Conservation (phyloP, 1,139 yeast species). For the Taiozyma sp. region DNA sequence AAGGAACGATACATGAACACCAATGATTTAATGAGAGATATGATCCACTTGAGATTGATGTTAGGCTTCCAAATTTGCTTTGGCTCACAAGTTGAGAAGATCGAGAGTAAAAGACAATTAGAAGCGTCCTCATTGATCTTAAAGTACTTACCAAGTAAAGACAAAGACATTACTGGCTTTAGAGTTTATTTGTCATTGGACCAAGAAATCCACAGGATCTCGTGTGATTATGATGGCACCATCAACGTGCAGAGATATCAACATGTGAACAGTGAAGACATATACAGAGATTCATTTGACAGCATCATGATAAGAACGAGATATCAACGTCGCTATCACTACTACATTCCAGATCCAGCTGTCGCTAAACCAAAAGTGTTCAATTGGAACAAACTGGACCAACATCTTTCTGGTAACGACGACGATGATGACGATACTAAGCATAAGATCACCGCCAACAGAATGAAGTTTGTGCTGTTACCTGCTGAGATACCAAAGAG, state of each 20-base stretch:
- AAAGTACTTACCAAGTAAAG: slow-evolving; percentile 17
- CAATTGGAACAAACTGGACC: slow-evolving; percentile 94
- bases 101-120: slow-evolving; percentile 58
- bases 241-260: slow-evolving; percentile 75
- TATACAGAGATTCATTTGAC: slow-evolving; percentile 11
- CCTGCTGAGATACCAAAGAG: slow-evolving; percentile 70
- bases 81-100: slow-evolving; percentile 58
- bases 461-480: slow-evolving; percentile 75
- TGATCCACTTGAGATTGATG: slow-evolving; percentile 78
- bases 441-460: slow-evolving; percentile 47
- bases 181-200: slow-evolving; percentile 72
- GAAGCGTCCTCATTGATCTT: slow-evolving; percentile 34
- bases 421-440: slow-evolving; percentile 72
- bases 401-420: slow-evolving; percentile 83
- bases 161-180: slow-evolving; percentile 45
- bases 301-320: slow-evolving; percentile 61
- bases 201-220: slow-evolving; percentile 80
- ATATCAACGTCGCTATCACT: slow-evolving; percentile 64
- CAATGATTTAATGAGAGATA: slow-evolving; percentile 71
- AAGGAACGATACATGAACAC: slow-evolving; percentile 39
- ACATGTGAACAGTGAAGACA: slow-evolving; percentile 23
- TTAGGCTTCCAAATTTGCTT: slow-evolving; percentile 89
- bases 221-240: slow-evolving; percentile 63
- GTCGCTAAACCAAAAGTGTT: slow-evolving; percentile 49
- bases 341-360: slow-evolving; percentile 53